These are phyloP conservation scores for Cardamine occulta DNA, from an alignment of 345 rosid species.

Conservation along the genomic window DNA sequence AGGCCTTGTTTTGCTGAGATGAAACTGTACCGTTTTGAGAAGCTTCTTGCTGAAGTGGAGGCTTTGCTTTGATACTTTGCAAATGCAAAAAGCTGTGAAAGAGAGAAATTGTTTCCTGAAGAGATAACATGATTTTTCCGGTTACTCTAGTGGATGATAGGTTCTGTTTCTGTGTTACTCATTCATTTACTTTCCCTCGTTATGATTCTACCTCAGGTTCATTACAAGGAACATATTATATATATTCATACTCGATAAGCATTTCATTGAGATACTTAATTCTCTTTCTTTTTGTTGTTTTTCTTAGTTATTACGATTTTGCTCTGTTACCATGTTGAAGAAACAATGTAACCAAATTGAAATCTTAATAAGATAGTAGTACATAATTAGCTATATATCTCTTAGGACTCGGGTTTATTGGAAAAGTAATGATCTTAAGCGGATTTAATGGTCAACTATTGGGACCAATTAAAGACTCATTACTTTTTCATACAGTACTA, in stretches of 20 bases:
- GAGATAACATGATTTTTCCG: conserved; percentile 48
- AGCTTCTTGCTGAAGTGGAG: neutral
- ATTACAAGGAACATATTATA: neutral
- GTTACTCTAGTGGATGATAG: too few relatives aligned
- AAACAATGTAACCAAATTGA: conserved; percentile 10
- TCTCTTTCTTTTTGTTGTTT: neutral
- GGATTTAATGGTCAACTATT: conserved; percentile 18
- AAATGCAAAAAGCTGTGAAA: conserved; percentile 66
- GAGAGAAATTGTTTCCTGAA: conserved; percentile 57
- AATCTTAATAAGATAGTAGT: neutral
- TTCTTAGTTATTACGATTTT: neutral
- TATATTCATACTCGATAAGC: neutral
- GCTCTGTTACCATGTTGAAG: neutral
- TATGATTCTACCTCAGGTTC: neutral
- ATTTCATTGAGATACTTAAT: neutral
- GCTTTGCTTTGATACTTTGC: conserved; percentile 55
- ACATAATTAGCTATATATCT: conserved; percentile 6
- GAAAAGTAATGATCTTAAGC: neutral
- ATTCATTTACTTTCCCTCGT: neutral
- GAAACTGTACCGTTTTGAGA: neutral
- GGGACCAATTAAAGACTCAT: conserved; percentile 9
- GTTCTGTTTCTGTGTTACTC: neutral
- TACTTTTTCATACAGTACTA: neutral
- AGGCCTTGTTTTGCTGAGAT: neutral
- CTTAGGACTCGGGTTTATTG: neutral